Base-by-base conservation (phyloP, 208 protist species). In the Balamuthia mandrillaris region DNA sequence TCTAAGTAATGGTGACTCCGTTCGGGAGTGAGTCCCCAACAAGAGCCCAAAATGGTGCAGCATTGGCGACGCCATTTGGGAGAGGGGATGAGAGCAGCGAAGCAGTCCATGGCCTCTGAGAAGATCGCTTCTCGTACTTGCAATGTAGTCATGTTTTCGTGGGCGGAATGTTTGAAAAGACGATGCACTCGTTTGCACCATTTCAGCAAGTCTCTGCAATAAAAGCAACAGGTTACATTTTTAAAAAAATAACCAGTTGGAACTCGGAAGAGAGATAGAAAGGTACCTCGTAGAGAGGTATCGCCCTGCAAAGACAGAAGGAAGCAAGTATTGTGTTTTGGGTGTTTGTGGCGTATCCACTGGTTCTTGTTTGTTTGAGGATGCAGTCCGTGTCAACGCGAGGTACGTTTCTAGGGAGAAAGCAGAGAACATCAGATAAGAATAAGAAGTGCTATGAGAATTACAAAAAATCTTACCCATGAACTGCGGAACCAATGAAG, bases 31-130 rank as follows among this genome's bases (percentile, higher is more conserved):
- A 91, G 29, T 14, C 86, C 86, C 66, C 84, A 87, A 18, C 54
- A 86, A 4, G 44, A 70, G 7, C 87, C 87, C 68, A 90, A 87
- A 45, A 68, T 63, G 21, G 14, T 75, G 61, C 5, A 86, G 54
- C 74, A 81, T 31, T 81, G 58, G 35, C 27, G n/a, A 6, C 74
- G 74, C 9, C 63, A 44, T 24, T n/a, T 18, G 31, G 33, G 33
- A 33, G 54, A 61, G 31, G 37, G 78, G 56, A 70, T 54, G n/a
- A 35, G 24, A 10, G 18, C 1, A 1, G 66, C 44, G 82, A 95
- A 95, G 89, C 95, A 97, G 85, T 99, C 97, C 33, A 96, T 90
- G 7, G 96, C 96, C 88, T 98, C 97, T n/a, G 88, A 81, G 75
- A 97, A 96, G 10, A 95, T 88, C 61, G 96, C 93, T 35, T 96